Evolutionary conservation across 2,329 filamentous ascomycete species (phyloP).

Genomic region (Trichoderma aggressivum): DNA sequence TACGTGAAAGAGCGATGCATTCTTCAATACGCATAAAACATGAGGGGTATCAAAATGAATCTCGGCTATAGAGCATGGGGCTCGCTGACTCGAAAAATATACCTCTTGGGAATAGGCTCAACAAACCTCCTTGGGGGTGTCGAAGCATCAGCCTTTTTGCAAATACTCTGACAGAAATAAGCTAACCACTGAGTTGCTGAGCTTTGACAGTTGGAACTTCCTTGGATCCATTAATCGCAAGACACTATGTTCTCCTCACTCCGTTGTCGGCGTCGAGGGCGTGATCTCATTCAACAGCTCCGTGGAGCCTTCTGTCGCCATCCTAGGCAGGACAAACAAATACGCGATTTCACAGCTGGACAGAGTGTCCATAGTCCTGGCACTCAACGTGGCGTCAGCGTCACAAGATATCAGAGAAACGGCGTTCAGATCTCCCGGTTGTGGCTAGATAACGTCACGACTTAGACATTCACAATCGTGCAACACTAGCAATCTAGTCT

Average conservation of each 20-base stretch:
- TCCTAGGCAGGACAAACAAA: constrained; percentile 61
- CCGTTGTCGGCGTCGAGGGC: constrained; percentile 52
- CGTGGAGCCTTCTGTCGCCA: constrained; percentile 51
- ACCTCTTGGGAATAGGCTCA: background rate
- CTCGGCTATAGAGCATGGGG: background rate
- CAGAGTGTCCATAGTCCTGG: constrained; percentile 47
- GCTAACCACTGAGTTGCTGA: background rate
- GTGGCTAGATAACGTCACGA: constrained; percentile 62
- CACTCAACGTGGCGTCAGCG: constrained; percentile 53
- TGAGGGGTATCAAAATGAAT: background rate
- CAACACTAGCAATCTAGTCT: constrained; percentile 33
- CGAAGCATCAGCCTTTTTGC: background rate
- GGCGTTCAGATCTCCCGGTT: constrained; percentile 48
- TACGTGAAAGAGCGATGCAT: background rate
- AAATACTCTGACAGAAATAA: background rate
- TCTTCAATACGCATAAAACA: background rate
- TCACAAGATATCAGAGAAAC: constrained; percentile 37
- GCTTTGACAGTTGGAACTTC: constrained; percentile 36
- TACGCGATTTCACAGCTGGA: constrained; percentile 60
- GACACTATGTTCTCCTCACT: constrained; percentile 28
- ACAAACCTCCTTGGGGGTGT: background rate
- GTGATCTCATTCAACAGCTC: constrained; percentile 56
- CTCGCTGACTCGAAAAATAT: background rate
- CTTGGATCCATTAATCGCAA: constrained; percentile 43
- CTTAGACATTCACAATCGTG: constrained; percentile 49